Evolutionary conservation across 371 early-diverging fungal species (phyloP).

Genomic region (Mortierella sp.): DNA sequence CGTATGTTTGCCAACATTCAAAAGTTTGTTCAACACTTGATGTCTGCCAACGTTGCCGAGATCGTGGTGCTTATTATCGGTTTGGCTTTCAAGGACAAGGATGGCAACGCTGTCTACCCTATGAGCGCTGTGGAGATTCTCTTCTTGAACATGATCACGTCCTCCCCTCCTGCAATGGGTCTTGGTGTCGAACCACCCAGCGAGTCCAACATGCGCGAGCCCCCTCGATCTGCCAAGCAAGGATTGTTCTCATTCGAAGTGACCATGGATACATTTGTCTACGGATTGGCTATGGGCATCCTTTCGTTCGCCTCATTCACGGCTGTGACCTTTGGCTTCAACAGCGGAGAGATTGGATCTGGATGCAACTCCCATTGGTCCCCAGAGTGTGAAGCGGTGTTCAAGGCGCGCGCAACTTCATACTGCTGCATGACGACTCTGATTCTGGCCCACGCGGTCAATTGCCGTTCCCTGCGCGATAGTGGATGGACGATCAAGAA

Average conservation of each 20-base stretch:
- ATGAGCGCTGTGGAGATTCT: slow-evolving; percentile 88
- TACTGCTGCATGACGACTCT: slow-evolving; percentile 75
- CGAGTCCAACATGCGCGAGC: slow-evolving; percentile 82
- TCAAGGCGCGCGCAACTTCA: slow-evolving; percentile 78
- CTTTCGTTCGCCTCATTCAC: slow-evolving; percentile 78
- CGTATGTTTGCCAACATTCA: slow-evolving; percentile 92
- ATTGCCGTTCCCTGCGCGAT: slow-evolving; percentile 75
- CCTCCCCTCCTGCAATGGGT: slow-evolving; percentile 88
- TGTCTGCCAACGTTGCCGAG: slow-evolving; percentile 73
- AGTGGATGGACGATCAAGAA: slow-evolving; percentile 65
- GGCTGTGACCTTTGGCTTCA: slow-evolving; percentile 68
- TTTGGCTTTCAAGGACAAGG: slow-evolving; percentile 70
- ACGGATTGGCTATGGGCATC: slow-evolving; percentile 76
- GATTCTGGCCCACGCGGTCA: slow-evolving; percentile 76
- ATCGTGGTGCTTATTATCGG: slow-evolving; percentile 76
- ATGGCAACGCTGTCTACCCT: slow-evolving; percentile 72
- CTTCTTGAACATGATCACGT: slow-evolving; percentile 87
- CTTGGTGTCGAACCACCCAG: slow-evolving; percentile 88
- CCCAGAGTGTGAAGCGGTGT: slow-evolving; percentile 71
- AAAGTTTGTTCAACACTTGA: slow-evolving; percentile 91
- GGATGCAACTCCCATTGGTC: slow-evolving; percentile 72
- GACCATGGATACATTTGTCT: slow-evolving; percentile 76
- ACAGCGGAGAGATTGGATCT: slow-evolving; percentile 65
- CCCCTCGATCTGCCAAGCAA: slow-evolving; percentile 77
- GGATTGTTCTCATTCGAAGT: slow-evolving; percentile 77